Evolutionary conservation across 2,329 filamentous ascomycete genomes (phyloP), one percentile per base, ranked within the genome.

Genomic region (Cryoendolithus antarcticus): DNA sequence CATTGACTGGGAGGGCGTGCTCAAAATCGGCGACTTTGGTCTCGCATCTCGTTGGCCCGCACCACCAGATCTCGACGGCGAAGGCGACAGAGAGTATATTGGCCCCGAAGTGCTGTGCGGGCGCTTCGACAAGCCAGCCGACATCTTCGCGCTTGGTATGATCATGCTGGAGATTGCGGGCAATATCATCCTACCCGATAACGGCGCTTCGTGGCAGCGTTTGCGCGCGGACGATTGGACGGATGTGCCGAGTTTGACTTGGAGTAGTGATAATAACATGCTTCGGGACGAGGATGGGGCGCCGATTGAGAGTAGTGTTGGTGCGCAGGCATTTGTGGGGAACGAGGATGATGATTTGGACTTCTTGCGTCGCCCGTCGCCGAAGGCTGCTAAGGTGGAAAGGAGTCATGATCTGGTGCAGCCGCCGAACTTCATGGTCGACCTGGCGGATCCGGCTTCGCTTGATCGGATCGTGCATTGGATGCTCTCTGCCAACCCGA

Each of bases 1-100:
- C 51, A 80, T 93, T 48, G 81, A 79, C 32, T 86, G 82, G 58
- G 81, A 88, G 55, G 85, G 84, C 13, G 74, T 77, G 8, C 69
- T 93, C 41, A 91, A 91, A 62, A 89, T 93, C 58, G 84, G 77
- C 19, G 84, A 93, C 59, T 91, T 93, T 58, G 84, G 84, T 31
- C 70, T 91, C 65, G 88, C 91, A 19, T 78, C 82, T 31, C 61
- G 69, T 8, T 89, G 83, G 77, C 84, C 86, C 9, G 83, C 81
- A 10, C 73, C 78, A 35, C 70, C 75, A 39, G 76, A 79, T 40
- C 81, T 91, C 44, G 86, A 95, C 49, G 82, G 84, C 32, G 91
- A 98, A 64, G 91, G 91, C 27, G 91, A 98, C 58, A 83, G 91
- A 36, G 85, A 94, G 58, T 98, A 98, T 58, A 89, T 98, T 57